Percentiles rank a stretch among this genome's conserved stretches.
These are phyloP conservation scores for Fusarium stilboides DNA, from an alignment of 2,329 filamentous ascomycete genomes.

Conservation along the genomic window DNA sequence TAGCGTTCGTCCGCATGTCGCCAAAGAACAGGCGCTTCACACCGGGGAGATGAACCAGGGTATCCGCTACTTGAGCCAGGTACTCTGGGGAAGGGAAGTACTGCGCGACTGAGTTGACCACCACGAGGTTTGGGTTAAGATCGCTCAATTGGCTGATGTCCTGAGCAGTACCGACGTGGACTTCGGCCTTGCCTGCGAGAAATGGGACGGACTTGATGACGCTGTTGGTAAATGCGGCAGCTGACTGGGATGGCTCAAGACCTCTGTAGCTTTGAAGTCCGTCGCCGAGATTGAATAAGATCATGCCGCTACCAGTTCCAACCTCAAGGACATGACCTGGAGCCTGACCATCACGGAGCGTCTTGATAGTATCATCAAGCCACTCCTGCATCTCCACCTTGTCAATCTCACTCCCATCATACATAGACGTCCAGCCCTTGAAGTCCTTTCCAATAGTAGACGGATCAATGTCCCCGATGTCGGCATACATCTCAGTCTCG, in stretches of 20 bases:
- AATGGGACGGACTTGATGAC: constrained; percentile 27
- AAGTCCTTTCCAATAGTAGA: constrained; percentile 49
- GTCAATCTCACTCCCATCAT: constrained; percentile 49
- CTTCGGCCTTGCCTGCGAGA: constrained; percentile 32
- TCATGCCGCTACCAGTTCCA: constrained; percentile 54
- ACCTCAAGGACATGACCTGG: constrained; percentile 49
- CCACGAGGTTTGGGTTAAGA: neutral
- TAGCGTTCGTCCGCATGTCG: constrained; percentile 39
- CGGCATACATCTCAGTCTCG: constrained; percentile 32
- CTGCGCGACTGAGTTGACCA: constrained; percentile 10
- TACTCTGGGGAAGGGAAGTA: constrained; percentile 23
- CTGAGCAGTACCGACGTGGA: constrained; percentile 39
- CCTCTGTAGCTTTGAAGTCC: constrained; percentile 48
- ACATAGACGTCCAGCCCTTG: constrained; percentile 53
- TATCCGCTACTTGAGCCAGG: neutral
- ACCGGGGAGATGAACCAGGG: neutral
- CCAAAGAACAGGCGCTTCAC: constrained; percentile 36
- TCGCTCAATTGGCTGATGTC: neutral
- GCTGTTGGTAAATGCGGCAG: constrained; percentile 40
- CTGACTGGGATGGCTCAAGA: constrained; percentile 47
- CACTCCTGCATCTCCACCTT: constrained; percentile 53
- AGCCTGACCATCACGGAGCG: constrained; percentile 35
- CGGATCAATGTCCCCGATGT: constrained; percentile 20
- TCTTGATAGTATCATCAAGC: constrained; percentile 51
- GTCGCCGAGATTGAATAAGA: constrained; percentile 50